These are phyloP conservation scores for Tardiomyces digboiensis DNA, from an alignment of 1,139 yeast species.

Conservation along the genomic window DNA sequence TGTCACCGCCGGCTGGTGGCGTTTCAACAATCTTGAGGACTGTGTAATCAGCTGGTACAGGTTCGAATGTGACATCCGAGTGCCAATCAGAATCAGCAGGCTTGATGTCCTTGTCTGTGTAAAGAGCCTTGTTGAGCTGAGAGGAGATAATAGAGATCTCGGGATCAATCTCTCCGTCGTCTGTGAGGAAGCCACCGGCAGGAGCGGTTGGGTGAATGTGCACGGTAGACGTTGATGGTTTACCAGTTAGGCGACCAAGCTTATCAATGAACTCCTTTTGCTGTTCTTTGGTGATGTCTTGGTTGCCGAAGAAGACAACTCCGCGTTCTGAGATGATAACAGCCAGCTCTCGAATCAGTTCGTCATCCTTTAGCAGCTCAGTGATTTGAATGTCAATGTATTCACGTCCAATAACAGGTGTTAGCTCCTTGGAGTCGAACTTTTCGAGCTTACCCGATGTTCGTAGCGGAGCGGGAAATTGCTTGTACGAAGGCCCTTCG, in stretches of 20 bases:
- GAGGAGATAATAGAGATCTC: constrained; percentile 21
- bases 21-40: constrained; percentile 35
- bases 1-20: constrained; percentile 39
- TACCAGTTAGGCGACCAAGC: constrained; percentile 57
- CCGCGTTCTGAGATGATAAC: constrained; percentile 56
- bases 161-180: constrained; percentile 13
- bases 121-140: constrained; percentile 13
- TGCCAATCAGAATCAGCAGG: constrained; percentile 29
- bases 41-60: constrained; percentile 37
- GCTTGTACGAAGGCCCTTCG: constrained; percentile 13
- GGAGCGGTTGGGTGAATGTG: constrained; percentile 32
- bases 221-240: constrained; percentile 57
- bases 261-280: constrained; percentile 44
- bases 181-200: constrained; percentile 20
- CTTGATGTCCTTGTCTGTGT: constrained; percentile 8
- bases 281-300: constrained; percentile 45
- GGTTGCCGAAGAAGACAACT: constrained; percentile 57
- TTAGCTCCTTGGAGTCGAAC: constrained; percentile 19
- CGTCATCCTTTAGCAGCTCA: constrained; percentile 40
- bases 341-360: constrained; percentile 44
- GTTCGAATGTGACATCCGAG: constrained; percentile 39
- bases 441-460: constrained; percentile 12
- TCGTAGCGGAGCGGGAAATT: constrained; percentile 8
- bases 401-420: constrained; percentile 25
- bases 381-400: constrained; percentile 28